A percentile compares a stretch with the other conserved stretches of the same genome.
These are phyloP conservation scores for Vanderwaltozyma tropicalis DNA, from an alignment of 805 yeast species.

Conservation along the genomic window DNA sequence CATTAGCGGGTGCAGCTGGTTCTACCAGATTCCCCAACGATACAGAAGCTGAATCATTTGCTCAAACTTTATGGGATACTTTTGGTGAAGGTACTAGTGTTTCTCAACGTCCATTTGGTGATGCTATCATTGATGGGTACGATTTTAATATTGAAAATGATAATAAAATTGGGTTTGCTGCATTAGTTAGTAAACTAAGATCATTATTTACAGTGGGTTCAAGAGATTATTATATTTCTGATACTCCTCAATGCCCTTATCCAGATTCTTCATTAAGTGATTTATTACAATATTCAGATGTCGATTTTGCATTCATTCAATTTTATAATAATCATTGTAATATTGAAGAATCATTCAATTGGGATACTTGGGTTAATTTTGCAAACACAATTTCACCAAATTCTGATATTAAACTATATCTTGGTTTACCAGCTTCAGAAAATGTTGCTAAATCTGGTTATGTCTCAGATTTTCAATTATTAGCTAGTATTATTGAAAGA, in stretches of 20 bases:
- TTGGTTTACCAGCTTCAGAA: conserved; percentile 66
- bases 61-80: conserved; percentile 48
- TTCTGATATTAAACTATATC: conserved; percentile 51
- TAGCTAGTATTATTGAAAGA: conserved; percentile 48
- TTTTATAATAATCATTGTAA: conserved; percentile 80
- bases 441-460: conserved; percentile 54
- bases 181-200: conserved; percentile 47
- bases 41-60: conserved; percentile 59
- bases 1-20: conserved; percentile 73
- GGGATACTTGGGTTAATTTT: conserved; percentile 62
- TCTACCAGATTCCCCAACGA: conserved; percentile 84
- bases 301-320: conserved; percentile 78
- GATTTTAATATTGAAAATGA: conserved; percentile 80
- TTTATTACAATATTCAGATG: conserved; percentile 43
- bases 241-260: conserved; percentile 86
- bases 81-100: conserved; percentile 43
- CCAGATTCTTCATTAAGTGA: conserved; percentile 61
- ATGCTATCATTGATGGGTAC: conserved; percentile 75
- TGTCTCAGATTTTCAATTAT: conserved; percentile 33
- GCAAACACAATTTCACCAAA: conserved; percentile 56
- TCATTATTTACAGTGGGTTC: conserved; percentile 40
- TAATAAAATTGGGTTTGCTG: conserved; percentile 51
- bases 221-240: conserved; percentile 62
- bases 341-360: conserved; percentile 45
- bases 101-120: conserved; percentile 51